Base-by-base conservation (phyloP, 352 stramenopile species). In the Phytophthora vignae region DNA sequence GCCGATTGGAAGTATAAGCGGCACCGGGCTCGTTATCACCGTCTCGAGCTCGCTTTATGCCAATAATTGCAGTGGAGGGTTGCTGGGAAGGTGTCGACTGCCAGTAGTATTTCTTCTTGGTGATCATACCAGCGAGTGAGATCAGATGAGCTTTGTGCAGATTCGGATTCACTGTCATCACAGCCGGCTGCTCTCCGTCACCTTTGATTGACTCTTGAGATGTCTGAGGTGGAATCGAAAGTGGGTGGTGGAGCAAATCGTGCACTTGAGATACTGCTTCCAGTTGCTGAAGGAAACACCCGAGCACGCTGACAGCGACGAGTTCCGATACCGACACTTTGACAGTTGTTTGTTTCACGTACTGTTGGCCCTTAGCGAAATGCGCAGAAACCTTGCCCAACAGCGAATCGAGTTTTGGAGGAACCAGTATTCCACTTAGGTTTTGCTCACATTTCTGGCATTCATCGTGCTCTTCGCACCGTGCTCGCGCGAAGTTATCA, bases 71-170 rank as follows among this genome's bases (percentile, higher is more conserved):
- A 15, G 12, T 44, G 36, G 36, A 44, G 50, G n/a, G 25, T 38
- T 67, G 53, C 5, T 76, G 44, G 49, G 59, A 48, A 11, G 22
- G 9, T 12, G 49, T 59, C n/a, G 31, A 52, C 22, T 42, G 48
- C 77, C 77, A 83, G 53, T 75, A 74, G 21, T 68, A 81, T 22
- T 59, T 79, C 31, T 76, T 84, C 36, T 74, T 77, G 0, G 48
- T 64, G 6, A 88, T 67, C 15, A 82, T 21, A 21, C 81, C 79
- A 55, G 78, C 27, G 2, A 88, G 19, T 10, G 77, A 78, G 1
- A 83, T 62, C 4, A 85, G 44, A 33, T 74, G 77, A 56, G 62
- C 36, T 29, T 81, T 76, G 22, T 88, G 81, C 1, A 85, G 50
- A 27, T 77, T 56, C 12, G 40, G 60, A 11, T 75, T 25, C n/a